Conservation (phyloP, 2,329 filamentous ascomycete genomes). For the Colletotrichum sp. region DNA sequence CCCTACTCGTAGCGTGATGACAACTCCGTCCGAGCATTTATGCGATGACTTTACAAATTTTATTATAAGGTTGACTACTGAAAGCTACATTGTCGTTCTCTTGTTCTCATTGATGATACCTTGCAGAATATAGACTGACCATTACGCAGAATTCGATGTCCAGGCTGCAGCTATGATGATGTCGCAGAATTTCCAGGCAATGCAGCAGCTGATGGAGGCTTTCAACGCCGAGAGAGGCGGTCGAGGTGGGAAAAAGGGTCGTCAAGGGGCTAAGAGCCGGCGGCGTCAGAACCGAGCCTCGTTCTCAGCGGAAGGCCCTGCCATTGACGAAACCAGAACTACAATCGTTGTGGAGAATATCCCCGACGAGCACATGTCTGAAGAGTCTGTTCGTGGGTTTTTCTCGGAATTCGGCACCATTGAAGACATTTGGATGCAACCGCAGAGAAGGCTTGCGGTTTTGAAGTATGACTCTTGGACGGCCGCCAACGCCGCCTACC, state of each 20-base stretch:
- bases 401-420: constrained; percentile 77
- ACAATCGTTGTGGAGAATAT: constrained; percentile 81
- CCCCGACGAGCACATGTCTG: constrained; percentile 71
- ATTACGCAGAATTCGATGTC: constrained; percentile 20
- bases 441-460: constrained; percentile 70
- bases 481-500: constrained; percentile 72
- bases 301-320: constrained; percentile 69
- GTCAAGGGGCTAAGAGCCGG: constrained; percentile 22
- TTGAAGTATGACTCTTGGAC: constrained; percentile 73
- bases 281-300: constrained; percentile 47
- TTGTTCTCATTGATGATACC: neutral
- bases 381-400: constrained; percentile 69
- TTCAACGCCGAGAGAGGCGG: constrained; percentile 25
- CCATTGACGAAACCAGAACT: constrained; percentile 66
- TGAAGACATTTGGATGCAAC: constrained; percentile 67
- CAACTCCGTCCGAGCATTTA: constrained; percentile 23
- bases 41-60: constrained; percentile 26
- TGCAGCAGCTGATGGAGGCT: constrained; percentile 19
- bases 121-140: neutral
- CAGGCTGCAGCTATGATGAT: constrained; percentile 23
- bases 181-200: constrained; percentile 19
- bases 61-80: constrained; percentile 31
- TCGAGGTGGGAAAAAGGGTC: constrained; percentile 32
- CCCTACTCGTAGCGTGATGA: constrained; percentile 20
- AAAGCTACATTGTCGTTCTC: constrained; percentile 25